Conservation (phyloP, 495 filamentous ascomycete genomes). For the Xylaria flabelliformis region DNA sequence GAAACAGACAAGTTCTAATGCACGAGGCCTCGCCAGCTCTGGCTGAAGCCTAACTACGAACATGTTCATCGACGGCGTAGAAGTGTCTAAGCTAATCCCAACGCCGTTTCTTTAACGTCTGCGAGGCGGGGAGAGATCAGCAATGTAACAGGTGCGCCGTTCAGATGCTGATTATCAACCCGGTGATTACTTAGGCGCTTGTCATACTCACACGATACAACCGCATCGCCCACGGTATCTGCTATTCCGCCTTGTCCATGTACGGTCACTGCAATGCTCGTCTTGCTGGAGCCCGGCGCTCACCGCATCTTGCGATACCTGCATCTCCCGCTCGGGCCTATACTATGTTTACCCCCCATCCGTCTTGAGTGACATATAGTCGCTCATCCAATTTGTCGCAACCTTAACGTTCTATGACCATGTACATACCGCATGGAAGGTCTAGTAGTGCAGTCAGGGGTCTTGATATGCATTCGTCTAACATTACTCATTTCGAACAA, state of each 20-base stretch:
- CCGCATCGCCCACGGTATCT: neutral
- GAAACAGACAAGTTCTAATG: slow-evolving; percentile 14
- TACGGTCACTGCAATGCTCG: neutral
- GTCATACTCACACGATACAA: slow-evolving; percentile 10
- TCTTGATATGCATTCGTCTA: slow-evolving; percentile 17
- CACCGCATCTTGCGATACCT: neutral
- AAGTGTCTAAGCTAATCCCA: neutral
- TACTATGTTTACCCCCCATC: neutral
- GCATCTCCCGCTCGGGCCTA: neutral
- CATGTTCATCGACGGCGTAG: neutral
- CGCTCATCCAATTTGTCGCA: neutral
- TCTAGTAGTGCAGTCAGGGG: neutral
- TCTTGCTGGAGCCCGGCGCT: neutral
- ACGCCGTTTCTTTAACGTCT: neutral
- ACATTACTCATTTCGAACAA: slow-evolving; percentile 14
- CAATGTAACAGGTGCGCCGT: neutral
- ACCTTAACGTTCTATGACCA: neutral
- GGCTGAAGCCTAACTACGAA: neutral
- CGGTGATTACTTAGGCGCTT: neutral
- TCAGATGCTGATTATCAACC: neutral
- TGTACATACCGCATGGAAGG: neutral
- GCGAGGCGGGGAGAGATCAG: neutral
- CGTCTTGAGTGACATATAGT: neutral
- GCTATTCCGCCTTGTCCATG: slow-evolving; percentile 5
- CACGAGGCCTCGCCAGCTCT: slow-evolving; percentile 1